Percentiles rank a stretch among this genome's conserved stretches.
Evolutionary conservation across 2,329 filamentous ascomycete species (phyloP).

Genomic region (Cercospora berteroae): DNA sequence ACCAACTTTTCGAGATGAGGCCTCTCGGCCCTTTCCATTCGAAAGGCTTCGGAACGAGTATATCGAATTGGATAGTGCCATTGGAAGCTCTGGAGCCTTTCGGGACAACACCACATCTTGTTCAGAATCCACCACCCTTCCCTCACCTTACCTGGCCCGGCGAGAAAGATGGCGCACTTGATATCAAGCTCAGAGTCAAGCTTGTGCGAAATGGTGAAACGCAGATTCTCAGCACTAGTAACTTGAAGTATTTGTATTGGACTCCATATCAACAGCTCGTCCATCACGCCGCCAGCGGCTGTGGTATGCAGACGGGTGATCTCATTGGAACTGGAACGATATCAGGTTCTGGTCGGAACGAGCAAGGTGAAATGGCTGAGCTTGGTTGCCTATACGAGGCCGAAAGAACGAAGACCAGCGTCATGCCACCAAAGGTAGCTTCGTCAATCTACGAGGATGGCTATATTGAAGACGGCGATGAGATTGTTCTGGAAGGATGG

Average conservation of each 20-base stretch:
- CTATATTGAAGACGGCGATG: conserved; percentile 46
- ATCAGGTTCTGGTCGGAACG: conserved; percentile 38
- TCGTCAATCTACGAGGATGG: conserved; percentile 31
- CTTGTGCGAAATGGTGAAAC: conserved; percentile 30
- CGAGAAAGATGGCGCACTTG: conserved; percentile 29
- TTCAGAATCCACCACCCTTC: conserved; percentile 32
- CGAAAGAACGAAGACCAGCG: conserved; percentile 35
- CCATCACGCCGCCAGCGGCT: conserved; percentile 46
- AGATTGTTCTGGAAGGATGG: conserved; percentile 36
- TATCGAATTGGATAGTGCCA: conserved; percentile 63
- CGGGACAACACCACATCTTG: conserved; percentile 29
- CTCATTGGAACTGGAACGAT: conserved; percentile 48
- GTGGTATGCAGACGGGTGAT: conserved; percentile 44
- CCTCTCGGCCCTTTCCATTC: conserved; percentile 61
- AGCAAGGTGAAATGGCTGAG: conserved; percentile 36
- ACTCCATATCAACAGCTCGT: conserved; percentile 48
- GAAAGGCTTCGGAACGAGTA: conserved; percentile 60
- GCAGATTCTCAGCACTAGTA: conserved; percentile 29
- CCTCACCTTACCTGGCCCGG: conserved; percentile 32
- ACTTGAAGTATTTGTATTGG: conserved; percentile 46
- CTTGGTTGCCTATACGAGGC: conserved; percentile 46
- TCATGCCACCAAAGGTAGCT: conserved; percentile 34
- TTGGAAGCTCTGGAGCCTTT: conserved; percentile 55
- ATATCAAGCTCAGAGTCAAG: conserved; percentile 36
- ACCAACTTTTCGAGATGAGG: conserved; percentile 61